phyloP scores from a whole-genome alignment of 2,329 filamentous ascomycete species.

The Fusarium sp. region DNA sequence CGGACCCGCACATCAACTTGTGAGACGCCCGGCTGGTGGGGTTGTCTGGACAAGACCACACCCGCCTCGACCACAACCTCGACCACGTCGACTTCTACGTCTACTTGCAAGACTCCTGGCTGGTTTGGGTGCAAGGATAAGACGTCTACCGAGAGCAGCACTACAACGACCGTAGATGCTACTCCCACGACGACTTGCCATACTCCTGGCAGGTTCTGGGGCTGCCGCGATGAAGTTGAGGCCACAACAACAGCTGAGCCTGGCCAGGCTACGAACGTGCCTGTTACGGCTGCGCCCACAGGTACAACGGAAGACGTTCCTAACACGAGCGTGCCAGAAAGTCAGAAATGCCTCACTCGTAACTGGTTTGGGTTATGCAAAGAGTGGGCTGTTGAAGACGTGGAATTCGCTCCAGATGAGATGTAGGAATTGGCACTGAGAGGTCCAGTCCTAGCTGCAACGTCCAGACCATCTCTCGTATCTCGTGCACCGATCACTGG shows the following conservation, averaged over 20 bases:
- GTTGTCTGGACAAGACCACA: slow-evolving; percentile 75
- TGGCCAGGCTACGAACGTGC: slow-evolving; percentile 40
- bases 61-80: slow-evolving; percentile 52
- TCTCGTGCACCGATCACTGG: background rate
- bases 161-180: slow-evolving; percentile 45
- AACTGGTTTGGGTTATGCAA: slow-evolving; percentile 56
- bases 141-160: slow-evolving; percentile 46
- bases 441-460: background rate
- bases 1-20: slow-evolving; percentile 88
- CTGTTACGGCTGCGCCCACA: slow-evolving; percentile 46
- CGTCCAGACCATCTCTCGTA: background rate
- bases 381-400: slow-evolving; percentile 45
- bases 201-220: slow-evolving; percentile 66
- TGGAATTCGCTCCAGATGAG: slow-evolving; percentile 45
- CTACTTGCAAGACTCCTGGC: slow-evolving; percentile 69
- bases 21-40: slow-evolving; percentile 93
- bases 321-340: slow-evolving; percentile 37
- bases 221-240: slow-evolving; percentile 58
- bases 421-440: slow-evolving; percentile 35
- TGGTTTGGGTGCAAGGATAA: slow-evolving; percentile 73
- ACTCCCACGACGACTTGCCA: slow-evolving; percentile 52
- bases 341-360: slow-evolving; percentile 48
- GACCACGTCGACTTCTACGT: slow-evolving; percentile 60
- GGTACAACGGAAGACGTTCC: slow-evolving; percentile 41
- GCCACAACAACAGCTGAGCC: slow-evolving; percentile 48